Percentiles rank a stretch among this genome's conserved stretches.
These are phyloP conservation scores for Macrophomina phaseolina DNA, from an alignment of 2,329 filamentous ascomycete species.

Conservation along the genomic window DNA sequence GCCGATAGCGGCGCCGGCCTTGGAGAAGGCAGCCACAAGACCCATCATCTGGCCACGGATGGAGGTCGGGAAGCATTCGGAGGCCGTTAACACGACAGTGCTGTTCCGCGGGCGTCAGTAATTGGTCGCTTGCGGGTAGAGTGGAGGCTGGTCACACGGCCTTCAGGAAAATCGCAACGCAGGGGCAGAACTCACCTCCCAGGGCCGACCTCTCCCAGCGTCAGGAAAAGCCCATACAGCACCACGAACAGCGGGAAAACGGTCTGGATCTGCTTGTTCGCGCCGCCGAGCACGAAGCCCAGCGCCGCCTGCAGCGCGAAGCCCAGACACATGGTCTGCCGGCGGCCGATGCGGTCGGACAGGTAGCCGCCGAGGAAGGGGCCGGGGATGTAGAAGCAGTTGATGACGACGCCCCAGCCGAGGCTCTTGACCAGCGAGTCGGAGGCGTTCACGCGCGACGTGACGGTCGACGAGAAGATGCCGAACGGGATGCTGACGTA, in stretches of 20 bases:
- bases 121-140: too few relatives aligned
- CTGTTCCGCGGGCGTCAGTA: not conserved
- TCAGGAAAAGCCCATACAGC: constrained; percentile 38
- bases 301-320: constrained; percentile 36
- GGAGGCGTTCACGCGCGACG: constrained; percentile 32
- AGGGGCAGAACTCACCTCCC: constrained; percentile 30
- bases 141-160: too few relatives aligned
- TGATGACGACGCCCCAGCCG: constrained; percentile 36
- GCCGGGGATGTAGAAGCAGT: constrained; percentile 39
- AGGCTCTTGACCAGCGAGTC: constrained; percentile 34
- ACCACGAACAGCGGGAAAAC: constrained; percentile 39
- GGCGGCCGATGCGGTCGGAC: constrained; percentile 35
- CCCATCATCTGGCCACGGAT: constrained; percentile 38
- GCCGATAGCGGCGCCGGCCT: constrained; percentile 39
- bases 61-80: constrained; percentile 37
- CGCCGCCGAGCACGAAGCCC: constrained; percentile 37
- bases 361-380: constrained; percentile 38
- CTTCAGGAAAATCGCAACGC: not conserved
- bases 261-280: constrained; percentile 37
- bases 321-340: constrained; percentile 36
- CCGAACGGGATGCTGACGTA: constrained; percentile 63
- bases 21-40: constrained; percentile 34
- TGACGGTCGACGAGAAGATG: constrained; percentile 61
- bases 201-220: constrained; percentile 36
- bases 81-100: constrained; percentile 34